Base-by-base conservation (phyloP, 1,139 yeast species). In the Eremothecium coryli region DNA sequence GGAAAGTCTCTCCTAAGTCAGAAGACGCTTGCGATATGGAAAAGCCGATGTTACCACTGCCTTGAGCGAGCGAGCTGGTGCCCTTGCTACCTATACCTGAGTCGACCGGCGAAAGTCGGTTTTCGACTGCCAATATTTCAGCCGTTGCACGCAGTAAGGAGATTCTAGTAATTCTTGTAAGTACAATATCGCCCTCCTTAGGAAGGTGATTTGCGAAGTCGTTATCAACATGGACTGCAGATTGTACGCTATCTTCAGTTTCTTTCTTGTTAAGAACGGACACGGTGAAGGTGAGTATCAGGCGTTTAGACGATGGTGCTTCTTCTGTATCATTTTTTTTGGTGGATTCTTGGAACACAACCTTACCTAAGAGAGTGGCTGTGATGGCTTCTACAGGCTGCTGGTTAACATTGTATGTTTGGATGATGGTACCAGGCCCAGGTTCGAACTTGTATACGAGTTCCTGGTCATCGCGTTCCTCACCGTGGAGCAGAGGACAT, bases 1-100 rank as follows among this genome's bases (percentile, higher is more conserved):
- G 84, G 62, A 84, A 90, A 18, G 84, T 85, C 53, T 90, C 98
- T 1, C 95, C 95, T 27, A 82, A 61, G 48, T 85, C 95, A 17
- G 71, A 64, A 3, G 81, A 69, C 9, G 64, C 61, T 32, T 65
- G 62, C n/a, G 70, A 65, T 0, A 69, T 58, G 4, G 69, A 61
- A 28, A 66, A 62, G 4, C 65, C 58, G 3, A 65, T 61, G 2
- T 80, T 66, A 0, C 80, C 80, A 11, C 77, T 79, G 10, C 77
- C 75, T 2, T 62, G 50, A 1, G 73, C 68, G 2, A 64, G 49
- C 4, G 48, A 45, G 18, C 63, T 62, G 37, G 62, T 45, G 1
- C 85, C 86, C 46, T 72, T 73, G 30, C 75, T 62, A 0, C 88
- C 88, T 3, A 74, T 56, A 0, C 93, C 93, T 23, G 73, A 64